Evolutionary conservation across 2,329 filamentous ascomycete species (phyloP).

Genomic region (Nemania abortiva): DNA sequence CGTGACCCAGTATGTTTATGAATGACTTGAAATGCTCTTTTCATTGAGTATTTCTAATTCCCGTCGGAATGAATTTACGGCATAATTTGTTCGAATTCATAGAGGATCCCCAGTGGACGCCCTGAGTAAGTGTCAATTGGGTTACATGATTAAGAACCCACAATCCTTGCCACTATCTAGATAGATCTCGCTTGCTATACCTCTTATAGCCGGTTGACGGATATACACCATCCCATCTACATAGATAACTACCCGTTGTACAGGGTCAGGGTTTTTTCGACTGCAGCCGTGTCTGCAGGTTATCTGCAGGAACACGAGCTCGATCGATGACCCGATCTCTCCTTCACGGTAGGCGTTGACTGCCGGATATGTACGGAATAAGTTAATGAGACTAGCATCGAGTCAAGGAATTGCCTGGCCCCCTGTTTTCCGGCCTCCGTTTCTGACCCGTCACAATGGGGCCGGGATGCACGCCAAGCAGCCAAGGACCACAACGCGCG

Average conservation of each 20-base stretch:
- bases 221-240: neutral
- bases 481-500: constrained; percentile 23
- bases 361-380: too few relatives aligned
- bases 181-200: neutral
- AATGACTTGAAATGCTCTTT: neutral
- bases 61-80: neutral
- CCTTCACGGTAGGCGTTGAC: neutral
- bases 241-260: neutral
- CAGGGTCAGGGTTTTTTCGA: neutral
- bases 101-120: too few relatives aligned
- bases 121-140: neutral
- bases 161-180: neutral
- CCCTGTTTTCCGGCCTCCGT: neutral
- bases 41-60: neutral
- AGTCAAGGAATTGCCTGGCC: too few relatives aligned
- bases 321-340: neutral
- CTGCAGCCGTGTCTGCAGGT: neutral
- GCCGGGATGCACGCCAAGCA: neutral
- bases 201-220: neutral
- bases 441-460: neutral
- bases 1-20: neutral
- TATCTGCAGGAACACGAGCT: neutral
- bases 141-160: neutral
- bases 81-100: too few relatives aligned
- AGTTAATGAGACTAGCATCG: too few relatives aligned